Evolutionary conservation across 1,284 basidiomycete genomes (phyloP).

Genomic region (Fomitopsis palustris): DNA sequence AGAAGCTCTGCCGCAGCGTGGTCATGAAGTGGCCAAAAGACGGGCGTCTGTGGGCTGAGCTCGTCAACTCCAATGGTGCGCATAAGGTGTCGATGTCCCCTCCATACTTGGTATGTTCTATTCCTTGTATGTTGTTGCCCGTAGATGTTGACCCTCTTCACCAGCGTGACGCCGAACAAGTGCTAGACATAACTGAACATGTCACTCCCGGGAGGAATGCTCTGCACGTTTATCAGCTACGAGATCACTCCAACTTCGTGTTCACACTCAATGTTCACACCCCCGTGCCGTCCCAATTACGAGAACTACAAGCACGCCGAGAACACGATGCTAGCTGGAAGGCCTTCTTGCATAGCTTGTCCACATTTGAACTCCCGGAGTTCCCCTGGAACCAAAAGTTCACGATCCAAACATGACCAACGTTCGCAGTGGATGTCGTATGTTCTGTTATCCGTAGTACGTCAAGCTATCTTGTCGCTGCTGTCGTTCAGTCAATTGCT

Average conservation of each 20-base stretch:
- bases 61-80: neutral
- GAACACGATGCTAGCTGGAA: conserved; percentile 8
- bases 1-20: neutral
- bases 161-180: conserved; percentile 3
- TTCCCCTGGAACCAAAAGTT: neutral
- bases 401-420: neutral
- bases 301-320: conserved; percentile 6
- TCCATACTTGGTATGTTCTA: conserved; percentile 6
- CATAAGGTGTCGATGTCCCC: conserved; percentile 4
- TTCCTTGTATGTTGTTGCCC: neutral
- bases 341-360: conserved; percentile 2
- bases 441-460: neutral
- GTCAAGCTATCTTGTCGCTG: neutral
- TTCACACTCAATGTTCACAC: conserved; percentile 14
- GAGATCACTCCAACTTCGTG: conserved; percentile 9
- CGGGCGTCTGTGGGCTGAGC: conserved; percentile 5
- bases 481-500: neutral
- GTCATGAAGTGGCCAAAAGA: conserved; percentile 6
- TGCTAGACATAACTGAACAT: conserved; percentile 12
- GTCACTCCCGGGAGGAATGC: conserved; percentile 11
- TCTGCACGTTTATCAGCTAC: conserved; percentile 9
- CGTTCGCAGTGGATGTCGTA: neutral
- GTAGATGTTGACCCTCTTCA: neutral
- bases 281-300: conserved; percentile 10
- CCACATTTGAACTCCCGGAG: neutral